Conservation (phyloP, 495 filamentous ascomycete genomes). For the Annulohypoxylon bovei region DNA sequence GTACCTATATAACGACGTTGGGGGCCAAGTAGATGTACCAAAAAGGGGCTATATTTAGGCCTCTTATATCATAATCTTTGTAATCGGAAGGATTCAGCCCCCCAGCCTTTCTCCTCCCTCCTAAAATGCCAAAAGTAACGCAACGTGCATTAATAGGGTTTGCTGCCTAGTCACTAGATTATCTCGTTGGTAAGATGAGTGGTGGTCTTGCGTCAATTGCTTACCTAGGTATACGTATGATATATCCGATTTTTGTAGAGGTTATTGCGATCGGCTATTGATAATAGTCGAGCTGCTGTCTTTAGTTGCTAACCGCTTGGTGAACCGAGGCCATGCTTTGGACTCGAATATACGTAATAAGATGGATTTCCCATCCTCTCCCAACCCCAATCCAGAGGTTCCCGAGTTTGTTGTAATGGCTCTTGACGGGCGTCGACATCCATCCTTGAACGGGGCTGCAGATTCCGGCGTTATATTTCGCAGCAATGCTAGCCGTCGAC, state of each 20-base stretch:
- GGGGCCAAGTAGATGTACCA: background rate
- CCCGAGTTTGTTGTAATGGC: constrained; percentile 15
- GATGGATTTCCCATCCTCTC: background rate
- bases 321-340: too few relatives aligned
- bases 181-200: too few relatives aligned
- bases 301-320: background rate
- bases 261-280: background rate
- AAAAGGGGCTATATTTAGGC: background rate
- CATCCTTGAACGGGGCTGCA: constrained; percentile 3
- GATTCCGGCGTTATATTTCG: constrained; percentile 10
- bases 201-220: too few relatives aligned
- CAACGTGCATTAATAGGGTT: background rate
- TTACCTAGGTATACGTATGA: too few relatives aligned
- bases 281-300: background rate
- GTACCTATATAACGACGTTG: background rate
- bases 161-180: background rate
- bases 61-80: too few relatives aligned
- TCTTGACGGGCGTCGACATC: constrained; percentile 15
- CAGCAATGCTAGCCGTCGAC: background rate
- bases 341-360: background rate
- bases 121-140: background rate
- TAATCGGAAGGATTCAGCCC: too few relatives aligned
- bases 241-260: too few relatives aligned
- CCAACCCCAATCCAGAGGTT: constrained; percentile 6
- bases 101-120: too few relatives aligned